Evolutionary conservation across 2,329 filamentous ascomycete species (phyloP), one percentile per base, ranked within the genome.

Genomic region (Hypoxylon sp.): DNA sequence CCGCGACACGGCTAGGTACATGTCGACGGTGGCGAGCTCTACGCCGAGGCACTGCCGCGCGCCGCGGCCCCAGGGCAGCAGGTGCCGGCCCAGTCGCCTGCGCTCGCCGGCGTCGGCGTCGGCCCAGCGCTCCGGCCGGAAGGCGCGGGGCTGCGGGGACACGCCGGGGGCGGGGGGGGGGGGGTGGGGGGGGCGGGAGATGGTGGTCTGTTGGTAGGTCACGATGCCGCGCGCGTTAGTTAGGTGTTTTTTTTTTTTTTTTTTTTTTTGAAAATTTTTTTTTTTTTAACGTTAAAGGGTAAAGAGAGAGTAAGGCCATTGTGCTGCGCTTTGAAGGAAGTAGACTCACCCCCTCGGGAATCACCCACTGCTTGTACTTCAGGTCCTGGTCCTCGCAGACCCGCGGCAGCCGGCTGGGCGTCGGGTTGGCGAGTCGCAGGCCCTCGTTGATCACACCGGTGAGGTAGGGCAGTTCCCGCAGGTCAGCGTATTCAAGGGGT

Each of bases 391-490:
- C 57, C 27, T 60, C 52, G 43, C 62, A 63, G 8, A 59, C 55
- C 7, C 59, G 37, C 7, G 61, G 59, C 20, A 64, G 34, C 4
- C 61, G 51, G 4, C 50, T 57, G 11, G 60, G 62, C n/a, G 60
- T 64, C 21, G 62, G 55, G 34, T 63, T 64, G 7, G 59, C 60
- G 5, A 64, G 38, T 3, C 62, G 44, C 17, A 64, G 42, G 1
- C 62, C 62, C 19, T 63, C 62, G 37, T 64, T 63, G 12, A 63
- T 51, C 4, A 64, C 53, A 13, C 61, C 62, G 2, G 60, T 58
- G 43, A 64, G 40, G 23, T 61, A 63, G 15, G 62, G 62, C 23
- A 64, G 49, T 9, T 62, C 57, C 13, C 51, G 32, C 15, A 63
- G 41, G 9, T 58, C 59, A 1, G 55, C 17, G 38, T 63, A 64